Conservation (phyloP, 208 protist genomes). For the Leishmania aethiopica region DNA sequence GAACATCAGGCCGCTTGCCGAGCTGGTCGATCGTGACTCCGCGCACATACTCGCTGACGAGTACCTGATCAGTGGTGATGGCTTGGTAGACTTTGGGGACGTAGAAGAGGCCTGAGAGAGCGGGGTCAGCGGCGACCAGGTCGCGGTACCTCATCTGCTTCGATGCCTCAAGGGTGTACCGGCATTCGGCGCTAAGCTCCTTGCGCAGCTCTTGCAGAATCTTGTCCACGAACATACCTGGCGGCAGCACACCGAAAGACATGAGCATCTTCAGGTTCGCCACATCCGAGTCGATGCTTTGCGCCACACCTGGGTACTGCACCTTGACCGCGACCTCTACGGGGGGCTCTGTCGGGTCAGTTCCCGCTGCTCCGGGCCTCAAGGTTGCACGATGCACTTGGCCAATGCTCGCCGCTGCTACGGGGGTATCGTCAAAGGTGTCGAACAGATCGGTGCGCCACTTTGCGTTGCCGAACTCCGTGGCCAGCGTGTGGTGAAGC, state of each 20-base stretch:
- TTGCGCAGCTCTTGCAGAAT: constrained; percentile 73
- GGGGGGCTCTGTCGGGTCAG: constrained; percentile 30
- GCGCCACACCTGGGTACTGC: constrained; percentile 85
- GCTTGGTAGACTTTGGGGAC: constrained; percentile 67
- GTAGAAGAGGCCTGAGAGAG: constrained; percentile 61
- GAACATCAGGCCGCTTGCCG: constrained; percentile 40
- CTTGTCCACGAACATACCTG: constrained; percentile 86
- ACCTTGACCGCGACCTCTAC: constrained; percentile 94
- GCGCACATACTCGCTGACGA: constrained; percentile 69
- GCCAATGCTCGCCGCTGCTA: constrained; percentile 96
- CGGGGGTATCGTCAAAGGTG: constrained; percentile 87
- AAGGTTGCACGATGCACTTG: constrained; percentile 91
- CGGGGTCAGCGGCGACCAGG: constrained; percentile 39
- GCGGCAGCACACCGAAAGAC: constrained; percentile 64
- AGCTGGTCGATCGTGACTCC: constrained; percentile 72
- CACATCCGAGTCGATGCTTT: constrained; percentile 89
- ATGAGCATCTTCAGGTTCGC: constrained; percentile 90
- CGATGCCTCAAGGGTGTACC: constrained; percentile 65
- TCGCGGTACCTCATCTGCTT: constrained; percentile 69
- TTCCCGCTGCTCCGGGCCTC: constrained; percentile 40
- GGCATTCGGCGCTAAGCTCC: constrained; percentile 74
- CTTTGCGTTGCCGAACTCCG: constrained; percentile 42
- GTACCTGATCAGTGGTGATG: constrained; percentile 63
- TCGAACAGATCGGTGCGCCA: constrained; percentile 67
- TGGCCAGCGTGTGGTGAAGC: constrained; percentile 55